Base-by-base conservation (phyloP, 106 monocot genomes). In the Phalaenopsis equestris region DNA sequence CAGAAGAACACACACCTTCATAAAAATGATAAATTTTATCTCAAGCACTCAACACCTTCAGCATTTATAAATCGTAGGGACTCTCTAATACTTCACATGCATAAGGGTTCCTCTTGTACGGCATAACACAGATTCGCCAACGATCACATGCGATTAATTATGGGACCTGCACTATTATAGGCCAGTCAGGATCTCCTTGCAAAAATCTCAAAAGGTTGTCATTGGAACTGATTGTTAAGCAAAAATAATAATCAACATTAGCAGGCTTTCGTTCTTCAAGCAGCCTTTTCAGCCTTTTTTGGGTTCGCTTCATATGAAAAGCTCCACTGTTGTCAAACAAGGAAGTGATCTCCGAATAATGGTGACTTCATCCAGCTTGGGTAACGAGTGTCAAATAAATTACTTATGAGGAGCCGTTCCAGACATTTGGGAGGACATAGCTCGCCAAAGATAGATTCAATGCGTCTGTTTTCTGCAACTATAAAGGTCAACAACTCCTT, bases 371-470 rank as follows among this genome's bases (percentile, higher is more conserved):
- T n/a, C n/a, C n/a, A n/a, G n/a, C n/a, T n/a, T n/a, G n/a, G n/a
- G n/a, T n/a, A n/a, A n/a, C n/a, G n/a, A n/a, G n/a, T n/a, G n/a
- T n/a, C n/a, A n/a, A n/a, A n/a, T n/a, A n/a, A n/a, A n/a, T n/a
- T n/a, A n/a, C n/a, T n/a, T n/a, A n/a, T n/a, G n/a, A n/a, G n/a
- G n/a, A n/a, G n/a, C n/a, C n/a, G n/a, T 42, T 80, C 74, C 1
- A 80, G 16, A 3, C 24, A 65, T 15, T 58, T 42, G 37, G 86
- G 83, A 41, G 86, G 86, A 8, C 56, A 75, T n/a, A 87, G 86
- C 48, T 80, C 81, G 47, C 78, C 83, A 4, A 80, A 80, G 49
- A 83, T 37, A 70, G 72, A 37, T 30, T 76, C 16, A 0, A 83
- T 56, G 18, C 43, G 80, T 12, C 3, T 70, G 30, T 19, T 67